Conservation (phyloP, 495 filamentous ascomycete species). For the Tuber aestivum region DNA sequence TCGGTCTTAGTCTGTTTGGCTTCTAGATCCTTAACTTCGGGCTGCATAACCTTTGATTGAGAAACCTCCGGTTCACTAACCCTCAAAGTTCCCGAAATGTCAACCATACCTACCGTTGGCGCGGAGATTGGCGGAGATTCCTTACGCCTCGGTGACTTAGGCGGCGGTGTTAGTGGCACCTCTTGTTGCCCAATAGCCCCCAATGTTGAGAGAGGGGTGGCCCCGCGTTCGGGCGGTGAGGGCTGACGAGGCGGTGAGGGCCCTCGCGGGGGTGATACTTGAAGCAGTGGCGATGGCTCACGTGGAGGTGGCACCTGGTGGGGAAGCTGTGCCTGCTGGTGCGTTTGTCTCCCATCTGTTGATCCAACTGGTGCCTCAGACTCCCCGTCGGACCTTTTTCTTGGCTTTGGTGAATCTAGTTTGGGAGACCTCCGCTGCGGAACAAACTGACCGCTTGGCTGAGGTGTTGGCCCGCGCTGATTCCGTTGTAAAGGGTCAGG, state of each 20-base stretch:
- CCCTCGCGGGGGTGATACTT: not conserved
- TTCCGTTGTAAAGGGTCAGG: not conserved
- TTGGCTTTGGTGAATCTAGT: not conserved
- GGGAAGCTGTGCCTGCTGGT: not conserved
- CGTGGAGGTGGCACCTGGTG: not conserved
- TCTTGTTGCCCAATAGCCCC: not conserved
- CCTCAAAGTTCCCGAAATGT: not conserved
- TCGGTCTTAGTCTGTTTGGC: not conserved
- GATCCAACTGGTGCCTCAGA: not conserved
- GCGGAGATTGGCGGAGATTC: not conserved
- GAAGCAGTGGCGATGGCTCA: not conserved
- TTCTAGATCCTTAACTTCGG: not conserved
- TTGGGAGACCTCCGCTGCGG: not conserved
- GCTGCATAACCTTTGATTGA: not conserved
- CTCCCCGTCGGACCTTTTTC: not conserved
- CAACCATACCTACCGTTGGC: not conserved
- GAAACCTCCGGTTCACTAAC: not conserved
- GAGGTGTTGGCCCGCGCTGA: not conserved
- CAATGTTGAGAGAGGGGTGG: not conserved
- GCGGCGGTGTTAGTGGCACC: not conserved
- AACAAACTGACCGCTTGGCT: not conserved
- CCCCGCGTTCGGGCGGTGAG: not conserved
- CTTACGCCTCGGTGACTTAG: not conserved
- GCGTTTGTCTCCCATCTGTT: not conserved
- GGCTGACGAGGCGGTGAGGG: not conserved